phyloP scores from a whole-genome alignment of 331 rosid genomes.

The Malus hybrid region DNA sequence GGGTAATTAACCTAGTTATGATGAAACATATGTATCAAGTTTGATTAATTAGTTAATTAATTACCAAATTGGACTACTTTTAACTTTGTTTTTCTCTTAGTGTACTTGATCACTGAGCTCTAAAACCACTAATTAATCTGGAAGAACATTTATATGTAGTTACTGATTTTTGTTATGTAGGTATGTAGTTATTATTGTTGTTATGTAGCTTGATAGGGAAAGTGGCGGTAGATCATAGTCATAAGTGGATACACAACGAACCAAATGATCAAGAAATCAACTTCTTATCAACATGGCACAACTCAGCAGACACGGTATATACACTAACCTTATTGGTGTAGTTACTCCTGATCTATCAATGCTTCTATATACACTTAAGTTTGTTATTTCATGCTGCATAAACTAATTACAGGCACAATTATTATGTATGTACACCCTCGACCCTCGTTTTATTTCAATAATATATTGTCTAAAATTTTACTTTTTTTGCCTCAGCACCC shows the following conservation, averaged over 20 bases:
- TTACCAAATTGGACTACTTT: not conserved
- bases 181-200: not conserved
- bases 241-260: slow-evolving; percentile 95
- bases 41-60: not conserved
- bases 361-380: not conserved
- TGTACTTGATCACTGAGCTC: not conserved
- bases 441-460: not conserved
- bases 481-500: slow-evolving; percentile 63
- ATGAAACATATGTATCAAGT: no score
- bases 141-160: no score
- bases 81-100: not conserved
- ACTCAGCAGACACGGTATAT: slow-evolving; percentile 76
- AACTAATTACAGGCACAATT: not conserved
- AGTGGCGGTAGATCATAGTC: slow-evolving; percentile 95
- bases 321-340: not conserved
- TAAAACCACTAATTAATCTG: not conserved
- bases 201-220: slow-evolving; percentile 64
- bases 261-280: slow-evolving; percentile 82
- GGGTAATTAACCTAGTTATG: slow-evolving; percentile 41
- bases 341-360: not conserved
- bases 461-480: not conserved
- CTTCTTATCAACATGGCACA: slow-evolving; percentile 93
- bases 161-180: slow-evolving; percentile 24
- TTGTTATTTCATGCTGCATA: not conserved
- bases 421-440: not conserved